phyloP scores from a whole-genome alignment of 352 stramenopile species.

The Pythium insidiosum region DNA sequence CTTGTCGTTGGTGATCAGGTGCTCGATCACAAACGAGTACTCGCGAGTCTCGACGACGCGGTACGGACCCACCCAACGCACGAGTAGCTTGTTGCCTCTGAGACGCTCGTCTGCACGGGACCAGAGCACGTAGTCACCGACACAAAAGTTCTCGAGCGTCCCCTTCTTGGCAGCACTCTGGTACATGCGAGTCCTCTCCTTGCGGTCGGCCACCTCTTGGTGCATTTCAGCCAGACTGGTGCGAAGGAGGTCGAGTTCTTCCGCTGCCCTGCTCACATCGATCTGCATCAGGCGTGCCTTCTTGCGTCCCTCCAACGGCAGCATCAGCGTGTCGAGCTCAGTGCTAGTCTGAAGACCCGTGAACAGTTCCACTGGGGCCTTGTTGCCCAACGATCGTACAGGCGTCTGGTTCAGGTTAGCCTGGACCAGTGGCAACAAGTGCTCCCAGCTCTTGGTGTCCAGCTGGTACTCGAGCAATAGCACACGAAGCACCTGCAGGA shows the following conservation, averaged over 20 bases:
- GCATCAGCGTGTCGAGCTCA: not conserved
- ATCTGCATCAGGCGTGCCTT: conserved; percentile 4
- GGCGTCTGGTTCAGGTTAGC: conserved; percentile 10
- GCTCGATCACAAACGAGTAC: too few species aligned
- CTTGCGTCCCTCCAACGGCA: not conserved
- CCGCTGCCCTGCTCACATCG: not conserved
- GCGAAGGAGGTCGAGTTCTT: conserved; percentile 1
- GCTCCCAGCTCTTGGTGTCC: too few species aligned
- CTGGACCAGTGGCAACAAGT: conserved; percentile 10
- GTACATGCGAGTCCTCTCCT: conserved; percentile 5
- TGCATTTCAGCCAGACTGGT: conserved; percentile 2
- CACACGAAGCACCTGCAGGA: conserved; percentile 10
- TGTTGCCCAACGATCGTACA: conserved; percentile 6
- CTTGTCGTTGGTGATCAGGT: too few species aligned
- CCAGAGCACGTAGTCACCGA: conserved; percentile 2
- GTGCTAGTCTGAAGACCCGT: conserved; percentile 18
- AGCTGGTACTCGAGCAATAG: too few species aligned
- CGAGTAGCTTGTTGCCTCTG: too few species aligned
- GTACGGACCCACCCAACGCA: too few species aligned
- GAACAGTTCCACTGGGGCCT: too few species aligned
- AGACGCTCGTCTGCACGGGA: too few species aligned
- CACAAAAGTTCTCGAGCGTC: not conserved
- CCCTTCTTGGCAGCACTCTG: conserved; percentile 2
- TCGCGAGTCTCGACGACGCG: too few species aligned
- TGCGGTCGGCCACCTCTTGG: not conserved